Conservation (phyloP, 345 rosid species). For the Lepidium aucheri region DNA sequence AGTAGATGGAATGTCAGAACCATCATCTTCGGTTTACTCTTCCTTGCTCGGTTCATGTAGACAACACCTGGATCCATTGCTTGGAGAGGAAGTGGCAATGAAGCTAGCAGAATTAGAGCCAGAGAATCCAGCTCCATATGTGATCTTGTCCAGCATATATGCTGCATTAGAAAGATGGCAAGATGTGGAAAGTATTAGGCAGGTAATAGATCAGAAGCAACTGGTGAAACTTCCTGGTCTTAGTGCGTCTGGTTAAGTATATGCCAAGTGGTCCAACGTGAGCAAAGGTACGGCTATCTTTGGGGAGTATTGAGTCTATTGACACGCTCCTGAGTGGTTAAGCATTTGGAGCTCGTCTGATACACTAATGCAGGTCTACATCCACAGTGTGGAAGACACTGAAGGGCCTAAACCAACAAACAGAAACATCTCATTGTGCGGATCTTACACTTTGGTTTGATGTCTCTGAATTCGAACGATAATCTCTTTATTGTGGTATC, state of each 20-base stretch:
- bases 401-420: neutral
- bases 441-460: conserved; percentile 2
- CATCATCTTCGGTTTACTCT: conserved; percentile 40
- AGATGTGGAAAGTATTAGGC: conserved; percentile 47
- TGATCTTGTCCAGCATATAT: conserved; percentile 51
- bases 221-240: conserved; percentile 41
- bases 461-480: conserved; percentile 8
- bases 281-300: neutral
- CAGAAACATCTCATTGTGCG: neutral
- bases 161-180: conserved; percentile 49
- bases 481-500: neutral
- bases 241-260: conserved; percentile 34
- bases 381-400: neutral
- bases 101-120: conserved; percentile 47
- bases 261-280: neutral
- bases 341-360: neutral
- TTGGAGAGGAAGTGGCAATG: conserved; percentile 46
- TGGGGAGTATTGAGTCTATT: neutral
- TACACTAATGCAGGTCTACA: neutral
- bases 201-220: conserved; percentile 34
- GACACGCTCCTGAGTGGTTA: neutral
- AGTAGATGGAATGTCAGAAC: conserved; percentile 34
- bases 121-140: conserved; percentile 44
- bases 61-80: conserved; percentile 34
- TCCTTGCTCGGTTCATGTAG: conserved; percentile 58